Conservation (phyloP, 352 stramenopile species). For the Saprolegnia parasitica region DNA sequence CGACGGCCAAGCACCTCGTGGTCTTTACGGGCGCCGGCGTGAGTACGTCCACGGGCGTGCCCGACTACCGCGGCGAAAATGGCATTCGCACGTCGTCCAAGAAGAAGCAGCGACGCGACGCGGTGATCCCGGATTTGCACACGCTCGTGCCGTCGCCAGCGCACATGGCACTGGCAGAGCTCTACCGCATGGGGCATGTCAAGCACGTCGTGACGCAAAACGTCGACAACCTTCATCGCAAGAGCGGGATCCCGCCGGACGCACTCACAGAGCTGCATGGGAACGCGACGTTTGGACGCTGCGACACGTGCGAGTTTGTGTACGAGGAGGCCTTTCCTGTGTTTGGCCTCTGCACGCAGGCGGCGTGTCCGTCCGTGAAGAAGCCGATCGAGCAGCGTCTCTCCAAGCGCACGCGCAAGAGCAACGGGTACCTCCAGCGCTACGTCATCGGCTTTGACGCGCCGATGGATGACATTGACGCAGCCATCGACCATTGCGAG, state of each 20-base stretch:
- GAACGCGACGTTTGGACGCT: constrained; percentile 77
- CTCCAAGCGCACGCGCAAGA: constrained; percentile 60
- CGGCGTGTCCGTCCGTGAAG: constrained; percentile 60
- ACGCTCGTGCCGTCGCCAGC: constrained; percentile 63
- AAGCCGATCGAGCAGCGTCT: constrained; percentile 53
- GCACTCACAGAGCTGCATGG: constrained; percentile 73
- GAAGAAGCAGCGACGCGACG: background rate
- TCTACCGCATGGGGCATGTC: constrained; percentile 63
- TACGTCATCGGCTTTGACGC: constrained; percentile 82
- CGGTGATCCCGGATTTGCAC: constrained; percentile 57
- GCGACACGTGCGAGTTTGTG: constrained; percentile 82
- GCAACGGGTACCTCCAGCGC: constrained; percentile 65
- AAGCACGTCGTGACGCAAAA: constrained; percentile 83
- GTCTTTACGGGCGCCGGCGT: constrained; percentile 78
- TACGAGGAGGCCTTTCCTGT: constrained; percentile 66
- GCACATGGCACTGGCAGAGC: constrained; percentile 75
- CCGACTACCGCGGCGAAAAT: constrained; percentile 76
- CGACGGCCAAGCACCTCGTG: constrained; percentile 56
- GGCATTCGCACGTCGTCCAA: constrained; percentile 54
- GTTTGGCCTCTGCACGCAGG: constrained; percentile 62
- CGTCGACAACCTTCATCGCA: constrained; percentile 78
- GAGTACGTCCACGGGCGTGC: constrained; percentile 70
- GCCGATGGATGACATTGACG: constrained; percentile 70
- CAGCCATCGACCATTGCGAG: constrained; percentile 75
- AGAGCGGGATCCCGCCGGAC: constrained; percentile 57